Conservation (phyloP, 257 asterid genomes). For the Petrea volubilis region DNA sequence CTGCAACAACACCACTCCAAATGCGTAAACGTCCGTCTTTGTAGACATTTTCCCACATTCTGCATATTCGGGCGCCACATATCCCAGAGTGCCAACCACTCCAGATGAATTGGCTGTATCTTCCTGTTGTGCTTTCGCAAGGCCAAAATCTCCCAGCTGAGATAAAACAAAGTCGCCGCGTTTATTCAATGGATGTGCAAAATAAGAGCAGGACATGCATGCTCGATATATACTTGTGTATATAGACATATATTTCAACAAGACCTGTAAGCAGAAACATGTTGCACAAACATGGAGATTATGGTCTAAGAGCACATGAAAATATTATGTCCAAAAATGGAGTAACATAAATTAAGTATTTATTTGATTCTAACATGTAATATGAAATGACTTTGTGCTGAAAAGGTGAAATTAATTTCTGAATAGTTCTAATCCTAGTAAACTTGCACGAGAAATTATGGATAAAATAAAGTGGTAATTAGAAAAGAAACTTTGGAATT, state of each 20-base stretch:
- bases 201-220: too few relatives aligned
- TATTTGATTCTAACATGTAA: too few relatives aligned
- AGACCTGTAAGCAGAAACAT: too few relatives aligned
- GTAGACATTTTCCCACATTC: constrained; percentile 63
- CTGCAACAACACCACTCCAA: constrained; percentile 69
- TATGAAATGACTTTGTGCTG: too few relatives aligned
- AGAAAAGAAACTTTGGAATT: too few relatives aligned
- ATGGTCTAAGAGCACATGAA: not conserved
- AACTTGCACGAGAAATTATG: too few relatives aligned
- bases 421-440: too few relatives aligned
- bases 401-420: too few relatives aligned
- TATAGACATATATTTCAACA: too few relatives aligned
- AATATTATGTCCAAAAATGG: not conserved
- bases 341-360: not conserved
- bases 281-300: too few relatives aligned
- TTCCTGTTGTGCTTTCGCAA: constrained; percentile 57
- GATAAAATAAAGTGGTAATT: too few relatives aligned
- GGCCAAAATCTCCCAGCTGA: constrained; percentile 82
- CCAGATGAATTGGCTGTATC: constrained; percentile 37
- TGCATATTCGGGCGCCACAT: constrained; percentile 82
- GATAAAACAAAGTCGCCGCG: not conserved
- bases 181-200: not conserved
- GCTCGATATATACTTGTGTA: too few relatives aligned
- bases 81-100: constrained; percentile 75
- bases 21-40: constrained; percentile 76